Evolutionary conservation across 305 asterid species (phyloP).

Genomic region (Fraxinus sp.): DNA sequence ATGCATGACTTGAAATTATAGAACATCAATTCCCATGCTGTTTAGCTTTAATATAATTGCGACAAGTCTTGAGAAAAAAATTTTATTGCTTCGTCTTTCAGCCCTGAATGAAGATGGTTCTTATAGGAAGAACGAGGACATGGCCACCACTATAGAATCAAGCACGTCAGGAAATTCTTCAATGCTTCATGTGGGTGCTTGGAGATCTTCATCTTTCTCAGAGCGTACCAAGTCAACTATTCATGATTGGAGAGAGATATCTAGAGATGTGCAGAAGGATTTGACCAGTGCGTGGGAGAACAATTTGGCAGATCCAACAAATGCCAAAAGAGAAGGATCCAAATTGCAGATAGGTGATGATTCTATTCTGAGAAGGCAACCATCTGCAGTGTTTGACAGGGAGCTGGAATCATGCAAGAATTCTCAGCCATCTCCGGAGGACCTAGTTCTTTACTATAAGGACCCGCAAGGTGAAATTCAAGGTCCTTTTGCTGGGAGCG

Average conservation of each 20-base stretch:
- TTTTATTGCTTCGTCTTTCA: slow-evolving; percentile 25
- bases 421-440: slow-evolving; percentile 62
- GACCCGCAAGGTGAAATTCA: slow-evolving; percentile 79
- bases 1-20: slow-evolving; percentile 7
- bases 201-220: slow-evolving; percentile 56
- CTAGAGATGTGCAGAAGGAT: slow-evolving; percentile 40
- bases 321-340: slow-evolving; percentile 37
- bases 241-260: slow-evolving; percentile 47
- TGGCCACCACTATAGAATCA: slow-evolving; percentile 38
- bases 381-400: slow-evolving; percentile 43
- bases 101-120: slow-evolving; percentile 41
- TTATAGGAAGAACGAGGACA: slow-evolving; percentile 37
- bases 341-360: slow-evolving; percentile 56
- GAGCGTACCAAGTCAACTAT: slow-evolving; percentile 44
- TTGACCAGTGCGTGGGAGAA: slow-evolving; percentile 35
- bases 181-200: slow-evolving; percentile 38
- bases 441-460: slow-evolving; percentile 66
- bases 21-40: background rate
- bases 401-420: slow-evolving; percentile 41
- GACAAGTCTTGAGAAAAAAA: slow-evolving; percentile 7
- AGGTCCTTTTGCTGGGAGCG: slow-evolving; percentile 83
- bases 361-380: slow-evolving; percentile 46
- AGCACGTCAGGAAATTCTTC: slow-evolving; percentile 43
- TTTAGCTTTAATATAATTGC: slow-evolving; percentile 12
- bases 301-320: slow-evolving; percentile 40